Base-by-base conservation (phyloP, 2,329 filamentous ascomycete species). In the Calcarisporium arbuscula region DNA sequence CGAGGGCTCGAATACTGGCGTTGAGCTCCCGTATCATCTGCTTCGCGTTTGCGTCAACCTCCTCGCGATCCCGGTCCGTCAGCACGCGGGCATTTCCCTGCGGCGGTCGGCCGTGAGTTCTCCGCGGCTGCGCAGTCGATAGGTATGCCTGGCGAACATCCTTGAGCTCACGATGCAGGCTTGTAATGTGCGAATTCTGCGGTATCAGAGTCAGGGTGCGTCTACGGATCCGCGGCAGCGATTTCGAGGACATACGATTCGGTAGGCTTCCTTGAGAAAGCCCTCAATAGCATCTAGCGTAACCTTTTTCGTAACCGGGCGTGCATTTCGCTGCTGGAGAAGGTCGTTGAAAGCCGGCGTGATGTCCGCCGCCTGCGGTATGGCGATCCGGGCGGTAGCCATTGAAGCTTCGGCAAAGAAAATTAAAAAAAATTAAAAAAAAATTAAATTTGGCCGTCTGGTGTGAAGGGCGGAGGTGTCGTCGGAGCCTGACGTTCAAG, bases 221-320 rank as follows among this genome's bases (percentile, higher is more conserved):
- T 14, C 19, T 14, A 21, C 6, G 11, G 32, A 14, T 3, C 6
- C 18, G 34, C n/a, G n/a, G n/a, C n/a, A n/a, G n/a, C n/a, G n/a
- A 34, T n/a, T 35, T 18, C 5, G 12, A 8, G 6, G 14, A 40
- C 38, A 14, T 11, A 41, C 39, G 28, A 41, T 41, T 15, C 83
- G 78, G 62, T 94, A 92, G 34, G 92, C 92, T 62, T 96, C 90
- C 54, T 90, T 88, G 21, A 96, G 68, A 56, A 96, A 98, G 50
- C 84, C 83, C 56, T 95, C 85, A 32, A 92, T 73, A 47, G 61
- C 70, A 45, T 72, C 65, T 31, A 68, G 49, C 37, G 57, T 65
- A 44, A 68, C 68, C 43, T 53, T 50, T 29, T 50, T 51, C 34
- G 52, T 62, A 10, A 72, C 67, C 7, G 68, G 61, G 19, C 65